Evolutionary conservation across 768 basidiomycete genomes (phyloP).

Genomic region (Grammothele lineata): DNA sequence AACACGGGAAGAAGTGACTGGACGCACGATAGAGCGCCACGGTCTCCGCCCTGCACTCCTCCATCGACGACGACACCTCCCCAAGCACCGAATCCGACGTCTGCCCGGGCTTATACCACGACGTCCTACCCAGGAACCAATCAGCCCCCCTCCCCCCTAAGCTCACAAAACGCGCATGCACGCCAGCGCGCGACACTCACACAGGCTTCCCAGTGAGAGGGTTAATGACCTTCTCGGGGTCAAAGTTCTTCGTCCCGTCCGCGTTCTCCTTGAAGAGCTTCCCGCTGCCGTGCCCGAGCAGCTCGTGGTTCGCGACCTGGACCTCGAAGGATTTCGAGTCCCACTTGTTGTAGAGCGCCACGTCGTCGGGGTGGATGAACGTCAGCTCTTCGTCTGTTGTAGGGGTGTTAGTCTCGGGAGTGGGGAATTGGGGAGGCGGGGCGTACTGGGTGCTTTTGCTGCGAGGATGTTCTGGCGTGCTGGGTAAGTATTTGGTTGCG

Average conservation of each 20-base stretch:
- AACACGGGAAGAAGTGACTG: too few species aligned
- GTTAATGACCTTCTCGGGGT: conserved; percentile 68
- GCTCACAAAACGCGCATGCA: not conserved
- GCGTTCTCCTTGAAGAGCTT: conserved; percentile 75
- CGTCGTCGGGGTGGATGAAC: conserved; percentile 79
- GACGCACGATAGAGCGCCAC: conserved; percentile 75
- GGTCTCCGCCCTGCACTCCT: conserved; percentile 90
- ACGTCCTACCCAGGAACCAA: conserved; percentile 41
- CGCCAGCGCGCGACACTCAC: conserved; percentile 32
- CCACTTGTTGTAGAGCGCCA: conserved; percentile 71
- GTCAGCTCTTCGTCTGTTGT: conserved; percentile 67
- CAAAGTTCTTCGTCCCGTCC: conserved; percentile 80
- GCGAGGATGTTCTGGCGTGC: conserved; percentile 71
- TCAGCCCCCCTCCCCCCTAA: not conserved
- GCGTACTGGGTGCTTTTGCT: conserved; percentile 78
- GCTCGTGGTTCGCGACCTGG: conserved; percentile 88
- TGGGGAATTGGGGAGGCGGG: not conserved
- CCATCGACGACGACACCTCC: conserved; percentile 86
- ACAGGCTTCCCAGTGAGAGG: conserved; percentile 76
- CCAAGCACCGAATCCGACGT: conserved; percentile 80
- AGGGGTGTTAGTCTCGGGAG: not conserved
- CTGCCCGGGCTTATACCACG: conserved; percentile 89
- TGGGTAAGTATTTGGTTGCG: too few species aligned
- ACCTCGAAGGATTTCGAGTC: conserved; percentile 77
- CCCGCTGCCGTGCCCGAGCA: conserved; percentile 83